Percentiles rank a stretch among this genome's conserved stretches.
These are phyloP conservation scores for Bisporella sp. DNA, from an alignment of 2,329 filamentous ascomycete genomes.

Conservation along the genomic window DNA sequence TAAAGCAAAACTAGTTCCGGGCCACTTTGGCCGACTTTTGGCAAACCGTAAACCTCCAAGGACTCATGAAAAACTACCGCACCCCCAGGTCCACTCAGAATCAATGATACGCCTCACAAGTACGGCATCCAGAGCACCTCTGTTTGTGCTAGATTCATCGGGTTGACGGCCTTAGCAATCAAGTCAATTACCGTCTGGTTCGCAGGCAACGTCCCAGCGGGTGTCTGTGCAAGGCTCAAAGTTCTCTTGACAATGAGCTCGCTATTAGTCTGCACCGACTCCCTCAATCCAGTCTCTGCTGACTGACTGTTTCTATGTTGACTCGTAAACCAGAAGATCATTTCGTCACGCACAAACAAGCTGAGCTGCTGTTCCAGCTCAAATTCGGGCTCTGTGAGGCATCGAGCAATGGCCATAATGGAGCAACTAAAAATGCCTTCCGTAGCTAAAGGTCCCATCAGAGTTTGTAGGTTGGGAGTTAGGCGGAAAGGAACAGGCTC, in stretches of 20 bases:
- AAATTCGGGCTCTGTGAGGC: slow-evolving; percentile 78
- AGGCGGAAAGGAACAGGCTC: slow-evolving; percentile 96
- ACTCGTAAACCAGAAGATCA: slow-evolving; percentile 93
- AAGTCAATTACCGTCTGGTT: slow-evolving; percentile 97
- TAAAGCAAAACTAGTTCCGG: too few species aligned
- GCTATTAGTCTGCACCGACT: slow-evolving; percentile 75
- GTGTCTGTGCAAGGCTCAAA: slow-evolving; percentile 68
- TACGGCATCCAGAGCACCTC: slow-evolving; percentile 98
- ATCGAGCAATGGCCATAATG: slow-evolving; percentile 93
- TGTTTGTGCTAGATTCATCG: slow-evolving; percentile 77
- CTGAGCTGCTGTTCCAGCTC: slow-evolving; percentile 94
- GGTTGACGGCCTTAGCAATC: slow-evolving; percentile 88
- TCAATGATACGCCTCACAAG: slow-evolving; percentile 41
- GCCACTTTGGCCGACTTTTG: too few species aligned
- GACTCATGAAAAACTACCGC: too few species aligned
- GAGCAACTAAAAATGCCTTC: slow-evolving; percentile 95
- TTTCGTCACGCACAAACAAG: slow-evolving; percentile 94
- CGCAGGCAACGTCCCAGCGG: slow-evolving; percentile 73
- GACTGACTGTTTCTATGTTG: slow-evolving; percentile 51
- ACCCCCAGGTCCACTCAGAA: too few species aligned
- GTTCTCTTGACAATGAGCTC: slow-evolving; percentile 90
- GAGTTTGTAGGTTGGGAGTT: slow-evolving; percentile 88
- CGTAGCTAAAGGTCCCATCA: slow-evolving; percentile 92
- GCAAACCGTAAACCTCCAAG: too few species aligned
- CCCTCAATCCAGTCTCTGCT: slow-evolving; percentile 52